These are phyloP conservation scores for Trichomonas vaginalis DNA, from an alignment of 208 protist genomes.

Conservation along the genomic window DNA sequence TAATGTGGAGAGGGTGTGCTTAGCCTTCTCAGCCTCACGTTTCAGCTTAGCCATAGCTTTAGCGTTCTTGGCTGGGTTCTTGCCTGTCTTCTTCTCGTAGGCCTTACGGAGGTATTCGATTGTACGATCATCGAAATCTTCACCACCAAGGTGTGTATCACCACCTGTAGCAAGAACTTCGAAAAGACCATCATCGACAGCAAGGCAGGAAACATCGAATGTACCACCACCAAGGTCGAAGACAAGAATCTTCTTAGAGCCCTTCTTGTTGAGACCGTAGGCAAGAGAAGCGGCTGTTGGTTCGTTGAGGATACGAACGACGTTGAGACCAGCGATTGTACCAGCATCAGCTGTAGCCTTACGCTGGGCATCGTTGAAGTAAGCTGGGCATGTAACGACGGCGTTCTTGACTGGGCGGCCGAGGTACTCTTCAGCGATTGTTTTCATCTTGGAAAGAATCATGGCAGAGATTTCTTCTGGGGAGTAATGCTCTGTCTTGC, in stretches of 20 bases:
- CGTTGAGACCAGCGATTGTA: conserved; percentile 67
- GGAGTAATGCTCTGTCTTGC: conserved; percentile 60
- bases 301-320: conserved; percentile 99
- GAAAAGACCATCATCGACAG: conserved; percentile 70
- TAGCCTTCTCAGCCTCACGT: conserved; percentile 67
- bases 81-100: conserved; percentile 71
- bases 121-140: conserved; percentile 75
- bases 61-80: conserved; percentile 50
- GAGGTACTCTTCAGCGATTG: conserved; percentile 75
- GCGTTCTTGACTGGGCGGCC: conserved; percentile 68
- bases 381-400: conserved; percentile 84
- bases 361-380: conserved; percentile 86
- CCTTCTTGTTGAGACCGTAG: conserved; percentile 76
- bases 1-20: conserved; percentile 56
- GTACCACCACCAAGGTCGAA: conserved; percentile 56
- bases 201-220: conserved; percentile 86
- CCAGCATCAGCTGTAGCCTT: conserved; percentile 73
- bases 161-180: conserved; percentile 89
- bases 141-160: conserved; percentile 96
- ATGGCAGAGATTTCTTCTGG: conserved; percentile 74
- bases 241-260: conserved; percentile 33
- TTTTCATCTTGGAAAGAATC: conserved; percentile 74
- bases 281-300: conserved; percentile 96
- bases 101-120: conserved; percentile 84
- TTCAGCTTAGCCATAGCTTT: conserved; percentile 53